phyloP scores from a whole-genome alignment of 352 stramenopile species.

The Globisporangium echinulatum region DNA sequence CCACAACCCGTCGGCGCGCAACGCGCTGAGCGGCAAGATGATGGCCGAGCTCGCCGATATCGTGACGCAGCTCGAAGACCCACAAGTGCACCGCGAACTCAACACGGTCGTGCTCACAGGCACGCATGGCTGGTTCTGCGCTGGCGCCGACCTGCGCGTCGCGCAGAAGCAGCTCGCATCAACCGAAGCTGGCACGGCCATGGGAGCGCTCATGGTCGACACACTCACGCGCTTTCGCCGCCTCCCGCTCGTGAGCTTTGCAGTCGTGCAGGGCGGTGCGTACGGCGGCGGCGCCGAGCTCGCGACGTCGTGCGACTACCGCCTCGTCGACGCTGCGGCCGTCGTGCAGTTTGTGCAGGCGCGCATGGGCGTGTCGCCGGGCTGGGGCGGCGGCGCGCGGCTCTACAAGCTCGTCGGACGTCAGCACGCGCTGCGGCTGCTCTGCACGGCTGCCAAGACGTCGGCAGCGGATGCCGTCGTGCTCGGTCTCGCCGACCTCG shows the following conservation, averaged over 20 bases:
- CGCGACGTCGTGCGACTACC: slow-evolving; percentile 77
- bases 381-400: slow-evolving; percentile 74
- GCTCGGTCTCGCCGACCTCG: slow-evolving; percentile 64
- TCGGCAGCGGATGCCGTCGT: slow-evolving; percentile 31
- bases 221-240: slow-evolving; percentile 64
- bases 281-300: slow-evolving; percentile 84
- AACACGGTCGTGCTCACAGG: slow-evolving; percentile 55
- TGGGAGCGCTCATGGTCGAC: slow-evolving; percentile 71
- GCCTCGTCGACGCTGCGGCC: slow-evolving; percentile 47
- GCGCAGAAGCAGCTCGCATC: slow-evolving; percentile 75
- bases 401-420: slow-evolving; percentile 75
- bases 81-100: slow-evolving; percentile 43
- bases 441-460: slow-evolving; percentile 66
- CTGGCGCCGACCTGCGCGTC: slow-evolving; percentile 74
- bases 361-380: slow-evolving; percentile 76
- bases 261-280: slow-evolving; percentile 69
- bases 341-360: slow-evolving; percentile 84
- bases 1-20: slow-evolving; percentile 58
- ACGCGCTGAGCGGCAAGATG: slow-evolving; percentile 83
- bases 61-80: slow-evolving; percentile 51
- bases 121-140: slow-evolving; percentile 72
- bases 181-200: slow-evolving; percentile 46
- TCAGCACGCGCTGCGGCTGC: slow-evolving; percentile 59
- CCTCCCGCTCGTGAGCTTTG: slow-evolving; percentile 76
- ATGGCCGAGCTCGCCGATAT: slow-evolving; percentile 81